Base-by-base conservation (phyloP, 768 basidiomycete genomes). In the Cystofilobasidium bisporidii region DNA sequence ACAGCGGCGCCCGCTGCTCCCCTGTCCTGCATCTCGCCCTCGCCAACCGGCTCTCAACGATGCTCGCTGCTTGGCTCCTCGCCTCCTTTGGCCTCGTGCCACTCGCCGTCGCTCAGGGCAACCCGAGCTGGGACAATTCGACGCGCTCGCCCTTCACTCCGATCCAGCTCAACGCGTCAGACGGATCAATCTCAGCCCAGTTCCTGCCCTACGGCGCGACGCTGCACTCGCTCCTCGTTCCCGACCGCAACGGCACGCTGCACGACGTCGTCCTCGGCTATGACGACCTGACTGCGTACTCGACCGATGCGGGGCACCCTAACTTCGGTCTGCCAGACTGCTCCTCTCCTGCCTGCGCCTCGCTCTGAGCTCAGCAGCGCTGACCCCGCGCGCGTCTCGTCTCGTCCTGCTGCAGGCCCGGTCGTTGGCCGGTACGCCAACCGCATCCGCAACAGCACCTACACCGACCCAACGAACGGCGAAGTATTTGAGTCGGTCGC, bases 261-360 rank as follows among this genome's bases (percentile, higher is more conserved):
- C 30, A 36, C 26, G 65, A 66, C 47, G 8, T 66, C 48, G 65
- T 60, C 24, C 45, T 66, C 32, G 65, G 65, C 24, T 66, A 66
- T 48, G 65, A 66, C 65, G 45, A 66, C 24, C 28, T 48, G n/a
- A 41, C n/a, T 28, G 28, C 15, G 12, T 66, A 50, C 58, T 5
- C 65, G 1, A 33, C 17, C 22, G 65, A 66, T 28, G 15, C 65
- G 0, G 22, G n/a, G 0, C 40, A 66, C 22, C 65, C 65, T 36
- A 66, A 66, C 65, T 66, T 66, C 32, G 65, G 65, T 36, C 45
- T 3, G n/a, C n/a, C n/a, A n/a, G n/a, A n/a, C n/a, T n/a, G n/a
- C n/a, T n/a, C n/a, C n/a, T n/a, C n/a, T n/a, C n/a, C n/a, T n/a
- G n/a, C n/a, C n/a, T n/a, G n/a, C n/a, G n/a, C n/a, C n/a, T n/a